Percentiles rank a stretch among this genome's conserved stretches.
These are phyloP conservation scores for Phaeoacremonium minimum DNA, from an alignment of 2,329 filamentous ascomycete species.

Conservation along the genomic window DNA sequence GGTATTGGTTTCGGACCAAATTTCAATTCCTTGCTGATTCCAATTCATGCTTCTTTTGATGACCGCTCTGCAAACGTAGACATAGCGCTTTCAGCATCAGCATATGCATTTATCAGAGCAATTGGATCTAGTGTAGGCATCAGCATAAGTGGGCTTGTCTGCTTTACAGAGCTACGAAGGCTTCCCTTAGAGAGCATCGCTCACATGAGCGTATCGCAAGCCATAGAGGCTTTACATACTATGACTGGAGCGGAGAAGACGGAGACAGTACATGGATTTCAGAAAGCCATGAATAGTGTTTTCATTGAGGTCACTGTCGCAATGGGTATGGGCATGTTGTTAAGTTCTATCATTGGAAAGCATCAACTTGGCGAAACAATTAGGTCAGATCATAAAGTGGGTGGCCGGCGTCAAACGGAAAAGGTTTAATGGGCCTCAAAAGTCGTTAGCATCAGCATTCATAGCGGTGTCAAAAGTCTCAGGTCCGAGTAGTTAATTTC, in stretches of 20 bases:
- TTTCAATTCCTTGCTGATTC: conserved; percentile 6
- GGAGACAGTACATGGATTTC: background rate
- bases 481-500: no score
- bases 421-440: no score
- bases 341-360: conserved; percentile 1
- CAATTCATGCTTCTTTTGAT: conserved; percentile 6
- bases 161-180: conserved; percentile 4
- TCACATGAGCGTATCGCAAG: conserved; percentile 1
- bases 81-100: conserved; percentile 4
- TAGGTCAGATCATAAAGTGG: conserved; percentile 5
- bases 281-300: conserved; percentile 3
- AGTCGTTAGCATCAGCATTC: no score
- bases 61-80: conserved; percentile 4
- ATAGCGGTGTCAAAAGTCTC: no score
- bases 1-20: conserved; percentile 4
- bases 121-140: conserved; percentile 6
- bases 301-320: conserved; percentile 5
- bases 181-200: background rate
- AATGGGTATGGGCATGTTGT: conserved; percentile 5
- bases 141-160: conserved; percentile 7
- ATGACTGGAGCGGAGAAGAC: background rate
- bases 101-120: conserved; percentile 6
- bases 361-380: conserved; percentile 5
- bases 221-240: background rate
- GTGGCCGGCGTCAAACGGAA: no score